Evolutionary conservation across 306 rosid species (phyloP), one percentile per base, ranked within the genome.

Genomic region (Mimosa bimucronata): DNA sequence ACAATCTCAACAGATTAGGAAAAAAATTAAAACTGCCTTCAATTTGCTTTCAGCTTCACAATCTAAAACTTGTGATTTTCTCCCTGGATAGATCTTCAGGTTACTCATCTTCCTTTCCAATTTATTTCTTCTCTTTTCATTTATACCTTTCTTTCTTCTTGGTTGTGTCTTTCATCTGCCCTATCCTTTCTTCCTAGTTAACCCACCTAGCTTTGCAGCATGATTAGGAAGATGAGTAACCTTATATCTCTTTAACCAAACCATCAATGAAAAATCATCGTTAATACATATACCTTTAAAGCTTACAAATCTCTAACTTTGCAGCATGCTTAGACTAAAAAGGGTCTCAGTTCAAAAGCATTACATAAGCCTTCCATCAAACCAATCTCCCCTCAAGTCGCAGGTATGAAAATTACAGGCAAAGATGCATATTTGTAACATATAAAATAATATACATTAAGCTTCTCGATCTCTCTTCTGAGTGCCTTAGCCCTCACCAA

Each of bases 401-500:
- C 65, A 30, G 25, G 16, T 10, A 58, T 11, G 6, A 30, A 23
- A n/a, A 23, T 58, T 58, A 58, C 65, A 9, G 31, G 65, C 16
- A 23, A 62, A 60, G 42, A 52, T 72, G 44, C 40, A 76, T 58
- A 67, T 21, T 60, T 78, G 34, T 76, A 21, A 34, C 2, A 57
- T 34, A 45, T 23, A 64, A 61, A 45, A 80, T n/a, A n/a, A 10
- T 19, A 58, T 80, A 82, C 94, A 57, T 84, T 88, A 21, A 95
- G 89, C 79, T 95, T 95, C 0, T 93, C 92, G 96, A 93, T 93
- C 92, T 93, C 99, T 89, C 79, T 89, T 79, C 80, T 88, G 7
- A 95, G 86, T 26, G 99, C 99, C 86, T 78, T 90, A 72, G 99
- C 99, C 82, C 99, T 91, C 67, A 93, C 92, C 81, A 95, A 86